Evolutionary conservation across 768 basidiomycete species (phyloP).

Genomic region (Sarcomyxa edulis): DNA sequence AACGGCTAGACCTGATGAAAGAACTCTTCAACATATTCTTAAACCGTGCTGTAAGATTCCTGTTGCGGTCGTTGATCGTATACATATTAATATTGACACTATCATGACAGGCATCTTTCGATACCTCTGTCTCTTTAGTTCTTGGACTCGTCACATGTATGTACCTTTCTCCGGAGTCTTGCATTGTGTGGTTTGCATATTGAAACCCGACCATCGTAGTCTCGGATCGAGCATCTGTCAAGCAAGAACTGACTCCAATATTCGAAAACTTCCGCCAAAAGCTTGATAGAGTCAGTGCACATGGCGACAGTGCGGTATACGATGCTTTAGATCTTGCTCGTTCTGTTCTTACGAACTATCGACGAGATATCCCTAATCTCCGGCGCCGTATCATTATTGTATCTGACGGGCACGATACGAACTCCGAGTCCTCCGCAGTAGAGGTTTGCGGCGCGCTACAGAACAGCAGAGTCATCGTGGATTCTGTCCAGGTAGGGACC

Average conservation of each 20-base stretch:
- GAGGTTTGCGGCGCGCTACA: slow-evolving; percentile 17
- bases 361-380: slow-evolving; percentile 18
- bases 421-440: slow-evolving; percentile 8
- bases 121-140: slow-evolving; percentile 19
- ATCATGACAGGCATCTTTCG: slow-evolving; percentile 19
- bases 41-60: slow-evolving; percentile 18
- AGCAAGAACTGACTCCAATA: slow-evolving; percentile 18
- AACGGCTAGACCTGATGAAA: slow-evolving; percentile 18
- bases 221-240: slow-evolving; percentile 12
- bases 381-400: slow-evolving; percentile 21
- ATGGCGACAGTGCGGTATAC: slow-evolving; percentile 20
- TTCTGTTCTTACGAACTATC: slow-evolving; percentile 12
- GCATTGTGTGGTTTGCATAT: background rate
- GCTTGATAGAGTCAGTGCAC: slow-evolving; percentile 13
- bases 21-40: slow-evolving; percentile 22
- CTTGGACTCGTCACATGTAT: slow-evolving; percentile 22
- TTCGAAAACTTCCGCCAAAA: slow-evolving; percentile 20
- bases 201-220: too few relatives aligned
- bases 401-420: slow-evolving; percentile 23
- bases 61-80: background rate
- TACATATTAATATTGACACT: background rate
- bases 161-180: background rate
- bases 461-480: slow-evolving; percentile 15
- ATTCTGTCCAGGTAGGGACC: slow-evolving; percentile 22
- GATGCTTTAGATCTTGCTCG: slow-evolving; percentile 21